Percentiles rank a stretch among this genome's conserved stretches.
Conservation (phyloP, 805 yeast genomes). For the Sugiyamaella floridensis region DNA sequence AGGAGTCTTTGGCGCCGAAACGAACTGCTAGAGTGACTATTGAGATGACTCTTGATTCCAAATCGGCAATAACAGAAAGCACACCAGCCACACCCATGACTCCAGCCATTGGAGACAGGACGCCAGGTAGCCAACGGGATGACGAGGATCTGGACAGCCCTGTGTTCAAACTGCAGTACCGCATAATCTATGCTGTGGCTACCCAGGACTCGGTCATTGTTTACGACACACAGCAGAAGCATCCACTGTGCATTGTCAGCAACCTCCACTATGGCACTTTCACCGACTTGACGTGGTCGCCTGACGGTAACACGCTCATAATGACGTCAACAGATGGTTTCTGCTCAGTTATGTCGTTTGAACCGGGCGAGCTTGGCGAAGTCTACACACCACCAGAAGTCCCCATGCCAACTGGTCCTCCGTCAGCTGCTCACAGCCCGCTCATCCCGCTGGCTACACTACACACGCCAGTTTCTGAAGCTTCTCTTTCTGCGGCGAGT, state of each 20-base stretch:
- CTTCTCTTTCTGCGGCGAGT: slow-evolving; percentile 3
- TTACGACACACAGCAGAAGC: slow-evolving; percentile 66
- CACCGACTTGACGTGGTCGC: slow-evolving; percentile 82
- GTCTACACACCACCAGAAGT: not conserved
- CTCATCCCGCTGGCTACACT: not conserved
- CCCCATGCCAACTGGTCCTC: not conserved
- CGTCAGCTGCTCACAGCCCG: not conserved
- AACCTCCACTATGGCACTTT: slow-evolving; percentile 83
- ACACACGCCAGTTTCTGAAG: not conserved
- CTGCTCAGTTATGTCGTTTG: slow-evolving; percentile 61
- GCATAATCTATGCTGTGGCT: slow-evolving; percentile 86
- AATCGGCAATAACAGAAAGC: not conserved
- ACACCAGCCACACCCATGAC: not conserved
- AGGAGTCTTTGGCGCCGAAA: slow-evolving; percentile 9
- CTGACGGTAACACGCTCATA: slow-evolving; percentile 63
- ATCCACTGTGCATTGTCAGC: slow-evolving; percentile 66
- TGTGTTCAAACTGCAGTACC: slow-evolving; percentile 58
- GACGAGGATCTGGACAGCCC: slow-evolving; percentile 16
- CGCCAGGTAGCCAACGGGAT: not conserved
- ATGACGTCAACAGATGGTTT: slow-evolving; percentile 90
- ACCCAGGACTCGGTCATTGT: slow-evolving; percentile 78
- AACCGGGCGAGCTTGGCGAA: slow-evolving; percentile 50
- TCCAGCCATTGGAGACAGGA: not conserved
- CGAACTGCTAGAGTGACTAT: slow-evolving; percentile 12
- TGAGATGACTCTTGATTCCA: slow-evolving; percentile 8